These are phyloP conservation scores for Entophlyctis helioformis DNA, from an alignment of 192 early-diverging fungal species.

Conservation along the genomic window DNA sequence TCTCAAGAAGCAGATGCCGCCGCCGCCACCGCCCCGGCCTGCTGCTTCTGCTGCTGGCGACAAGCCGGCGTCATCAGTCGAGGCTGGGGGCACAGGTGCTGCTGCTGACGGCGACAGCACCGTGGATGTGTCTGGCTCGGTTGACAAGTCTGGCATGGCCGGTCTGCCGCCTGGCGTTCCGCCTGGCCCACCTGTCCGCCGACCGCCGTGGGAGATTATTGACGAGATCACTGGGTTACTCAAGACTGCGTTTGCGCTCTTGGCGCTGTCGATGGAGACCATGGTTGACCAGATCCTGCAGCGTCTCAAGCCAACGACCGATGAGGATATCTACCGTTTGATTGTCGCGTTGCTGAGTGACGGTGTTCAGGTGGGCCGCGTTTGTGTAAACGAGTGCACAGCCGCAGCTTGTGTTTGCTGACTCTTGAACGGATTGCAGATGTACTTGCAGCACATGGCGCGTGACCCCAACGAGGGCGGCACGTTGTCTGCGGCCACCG, in stretches of 20 bases:
- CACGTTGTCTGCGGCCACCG: constrained; percentile 51
- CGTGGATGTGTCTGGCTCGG: background rate
- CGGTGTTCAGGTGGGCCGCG: constrained; percentile 79
- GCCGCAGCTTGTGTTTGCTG: background rate
- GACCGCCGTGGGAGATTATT: constrained; percentile 73
- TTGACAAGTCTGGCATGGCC: background rate
- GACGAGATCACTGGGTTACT: constrained; percentile 92
- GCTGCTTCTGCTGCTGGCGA: no score
- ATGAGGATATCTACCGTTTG: constrained; percentile 96
- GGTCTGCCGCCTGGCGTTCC: background rate
- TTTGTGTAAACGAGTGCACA: no score
- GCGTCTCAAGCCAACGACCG: constrained; percentile 82
- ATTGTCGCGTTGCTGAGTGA: constrained; percentile 87
- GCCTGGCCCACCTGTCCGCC: constrained; percentile 5
- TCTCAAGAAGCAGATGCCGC: constrained; percentile 37
- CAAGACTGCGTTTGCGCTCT: constrained; percentile 88
- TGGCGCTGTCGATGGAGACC: constrained; percentile 92
- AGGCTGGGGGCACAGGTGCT: no score
- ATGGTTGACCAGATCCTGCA: constrained; percentile 98
- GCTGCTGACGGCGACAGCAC: no score
- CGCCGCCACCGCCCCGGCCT: no score
- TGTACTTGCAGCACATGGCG: constrained; percentile 53
- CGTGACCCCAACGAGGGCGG: constrained; percentile 51
- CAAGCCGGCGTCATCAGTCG: no score
- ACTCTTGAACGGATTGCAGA: constrained; percentile 5